These are phyloP conservation scores for Eustoma russellianum DNA, from an alignment of 257 asterid species.

Conservation along the genomic window DNA sequence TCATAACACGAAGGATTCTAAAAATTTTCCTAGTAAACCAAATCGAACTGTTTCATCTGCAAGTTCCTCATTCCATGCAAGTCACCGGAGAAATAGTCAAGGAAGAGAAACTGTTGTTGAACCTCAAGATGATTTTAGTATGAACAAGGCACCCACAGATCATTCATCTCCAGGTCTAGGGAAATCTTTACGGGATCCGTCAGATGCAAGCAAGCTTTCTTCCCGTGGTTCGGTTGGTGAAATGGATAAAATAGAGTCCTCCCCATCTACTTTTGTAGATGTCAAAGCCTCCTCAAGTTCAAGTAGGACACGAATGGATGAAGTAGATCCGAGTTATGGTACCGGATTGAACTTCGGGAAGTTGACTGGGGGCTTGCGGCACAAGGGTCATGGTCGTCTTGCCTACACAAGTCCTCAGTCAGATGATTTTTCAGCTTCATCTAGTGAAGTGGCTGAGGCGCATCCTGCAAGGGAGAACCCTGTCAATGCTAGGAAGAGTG, in stretches of 20 bases:
- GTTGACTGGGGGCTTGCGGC: constrained; percentile 85
- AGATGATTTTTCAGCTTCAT: constrained; percentile 27
- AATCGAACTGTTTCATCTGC: constrained; percentile 13
- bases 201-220: constrained; percentile 14
- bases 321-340: constrained; percentile 22
- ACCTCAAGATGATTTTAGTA: constrained; percentile 14
- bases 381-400: constrained; percentile 49
- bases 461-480: constrained; percentile 23
- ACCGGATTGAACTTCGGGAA: constrained; percentile 49
- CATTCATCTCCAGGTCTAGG: constrained; percentile 20
- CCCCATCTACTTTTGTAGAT: constrained; percentile 1
- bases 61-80: constrained; percentile 17
- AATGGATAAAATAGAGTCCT: background rate
- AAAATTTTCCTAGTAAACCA: constrained; percentile 10
- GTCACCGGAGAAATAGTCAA: constrained; percentile 11
- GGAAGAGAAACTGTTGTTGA: constrained; percentile 14
- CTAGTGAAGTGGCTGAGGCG: constrained; percentile 17
- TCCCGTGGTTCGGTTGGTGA: constrained; percentile 7
- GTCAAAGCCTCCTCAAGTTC: constrained; percentile 4
- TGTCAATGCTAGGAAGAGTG: constrained; percentile 8
- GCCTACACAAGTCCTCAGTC: constrained; percentile 36
- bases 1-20: constrained; percentile 15
- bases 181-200: constrained; percentile 15
- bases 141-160: constrained; percentile 11
- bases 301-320: constrained; percentile 9